phyloP scores from a whole-genome alignment of 345 rosid species.

The Salix caprea region DNA sequence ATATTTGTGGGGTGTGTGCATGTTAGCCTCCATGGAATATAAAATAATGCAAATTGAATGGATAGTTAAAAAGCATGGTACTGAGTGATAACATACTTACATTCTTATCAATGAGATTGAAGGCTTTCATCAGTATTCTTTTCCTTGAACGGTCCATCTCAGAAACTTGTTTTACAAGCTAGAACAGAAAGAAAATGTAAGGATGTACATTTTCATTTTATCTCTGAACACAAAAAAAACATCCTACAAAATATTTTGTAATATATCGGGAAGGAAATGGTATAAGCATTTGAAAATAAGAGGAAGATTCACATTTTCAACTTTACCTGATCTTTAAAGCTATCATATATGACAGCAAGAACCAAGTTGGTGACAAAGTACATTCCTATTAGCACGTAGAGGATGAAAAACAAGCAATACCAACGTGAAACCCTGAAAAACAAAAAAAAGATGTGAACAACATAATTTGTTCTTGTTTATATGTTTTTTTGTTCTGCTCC shows the following conservation, averaged over 20 bases:
- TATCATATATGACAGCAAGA: slow-evolving; percentile 95
- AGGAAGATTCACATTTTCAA: background rate
- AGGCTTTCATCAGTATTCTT: slow-evolving; percentile 70
- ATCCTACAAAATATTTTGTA: background rate
- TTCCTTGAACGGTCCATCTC: slow-evolving; percentile 66
- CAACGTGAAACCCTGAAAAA: slow-evolving; percentile 79
- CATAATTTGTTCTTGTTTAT: background rate
- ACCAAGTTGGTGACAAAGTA: slow-evolving; percentile 96
- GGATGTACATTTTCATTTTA: background rate
- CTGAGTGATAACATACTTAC: slow-evolving; percentile 44
- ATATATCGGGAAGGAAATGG: background rate
- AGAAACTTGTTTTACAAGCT: slow-evolving; percentile 90
- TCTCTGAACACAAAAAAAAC: background rate
- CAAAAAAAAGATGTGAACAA: background rate
- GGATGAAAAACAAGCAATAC: slow-evolving; percentile 70
- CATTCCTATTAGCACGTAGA: slow-evolving; percentile 82
- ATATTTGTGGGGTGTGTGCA: background rate
- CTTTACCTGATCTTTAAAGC: slow-evolving; percentile 88
- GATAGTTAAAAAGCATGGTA: slow-evolving; percentile 3
- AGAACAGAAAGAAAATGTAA: slow-evolving; percentile 15
- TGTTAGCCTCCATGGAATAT: background rate
- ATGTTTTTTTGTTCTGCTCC: background rate
- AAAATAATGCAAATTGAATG: background rate
- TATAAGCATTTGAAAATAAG: background rate
- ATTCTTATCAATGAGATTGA: slow-evolving; percentile 63